Percentiles rank a stretch among this genome's conserved stretches.
phyloP scores from a whole-genome alignment of 2,329 filamentous ascomycete genomes.

The Penicillium sp. region DNA sequence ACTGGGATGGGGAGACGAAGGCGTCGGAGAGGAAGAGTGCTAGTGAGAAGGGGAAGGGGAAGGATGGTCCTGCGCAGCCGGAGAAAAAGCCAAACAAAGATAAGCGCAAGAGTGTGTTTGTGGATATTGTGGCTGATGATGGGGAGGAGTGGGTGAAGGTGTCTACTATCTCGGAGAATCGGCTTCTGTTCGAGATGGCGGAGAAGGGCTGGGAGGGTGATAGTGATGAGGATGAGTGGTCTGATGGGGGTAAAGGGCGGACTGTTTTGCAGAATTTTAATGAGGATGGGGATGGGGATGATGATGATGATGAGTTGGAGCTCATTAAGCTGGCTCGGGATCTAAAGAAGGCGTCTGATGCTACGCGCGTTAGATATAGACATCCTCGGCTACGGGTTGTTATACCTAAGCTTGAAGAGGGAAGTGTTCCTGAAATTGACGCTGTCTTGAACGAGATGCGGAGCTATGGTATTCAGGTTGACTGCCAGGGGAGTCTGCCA shows the following conservation, averaged over 20 bases:
- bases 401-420: constrained; percentile 56
- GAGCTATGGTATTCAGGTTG: constrained; percentile 46
- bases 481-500: constrained; percentile 31
- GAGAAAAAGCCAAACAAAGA: constrained; percentile 34
- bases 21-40: constrained; percentile 1
- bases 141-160: constrained; percentile 68
- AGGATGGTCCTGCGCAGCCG: constrained; percentile 9
- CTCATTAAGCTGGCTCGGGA: constrained; percentile 60
- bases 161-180: constrained; percentile 61
- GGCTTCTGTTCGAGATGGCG: constrained; percentile 65
- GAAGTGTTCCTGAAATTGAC: constrained; percentile 54
- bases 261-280: constrained; percentile 28
- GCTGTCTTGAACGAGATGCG: constrained; percentile 56
- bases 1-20: constrained; percentile 38
- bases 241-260: constrained; percentile 23
- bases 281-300: constrained; percentile 34
- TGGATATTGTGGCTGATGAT: constrained; percentile 63
- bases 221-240: constrained; percentile 47
- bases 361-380: constrained; percentile 57
- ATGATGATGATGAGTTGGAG: constrained; percentile 58
- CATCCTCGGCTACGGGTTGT: constrained; percentile 60
- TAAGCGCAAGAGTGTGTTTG: constrained; percentile 53
- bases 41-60: constrained; percentile 5
- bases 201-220: constrained; percentile 62
- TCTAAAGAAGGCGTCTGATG: constrained; percentile 56